Evolutionary conservation across 2,329 filamentous ascomycete genomes (phyloP).

Genomic region (Tolypocladium ophioglossoides): DNA sequence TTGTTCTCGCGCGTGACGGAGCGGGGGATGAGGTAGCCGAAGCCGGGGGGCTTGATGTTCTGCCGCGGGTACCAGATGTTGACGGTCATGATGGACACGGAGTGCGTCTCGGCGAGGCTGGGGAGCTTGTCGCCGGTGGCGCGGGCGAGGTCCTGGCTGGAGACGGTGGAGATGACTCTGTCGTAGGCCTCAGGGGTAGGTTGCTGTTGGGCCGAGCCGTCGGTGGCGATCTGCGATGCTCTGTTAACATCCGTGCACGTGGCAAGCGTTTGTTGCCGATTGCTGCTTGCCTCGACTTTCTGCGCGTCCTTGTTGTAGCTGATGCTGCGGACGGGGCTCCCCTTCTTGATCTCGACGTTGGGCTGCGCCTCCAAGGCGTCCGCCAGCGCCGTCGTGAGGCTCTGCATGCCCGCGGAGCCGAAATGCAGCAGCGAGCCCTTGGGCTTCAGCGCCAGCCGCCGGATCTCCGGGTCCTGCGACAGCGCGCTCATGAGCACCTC

Average conservation of each 20-base stretch:
- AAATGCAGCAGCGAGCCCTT: constrained; percentile 24
- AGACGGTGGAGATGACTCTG: constrained; percentile 56
- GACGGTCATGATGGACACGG: constrained; percentile 81
- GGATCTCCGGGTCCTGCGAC: constrained; percentile 16
- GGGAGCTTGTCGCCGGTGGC: constrained; percentile 29
- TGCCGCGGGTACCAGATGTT: constrained; percentile 73
- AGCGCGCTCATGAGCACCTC: constrained; percentile 16
- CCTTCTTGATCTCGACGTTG: constrained; percentile 50
- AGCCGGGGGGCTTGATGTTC: constrained; percentile 56
- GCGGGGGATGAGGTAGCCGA: constrained; percentile 85
- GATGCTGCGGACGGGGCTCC: constrained; percentile 37
- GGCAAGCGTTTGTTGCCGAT: too few species aligned
- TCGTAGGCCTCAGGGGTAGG: constrained; percentile 25
- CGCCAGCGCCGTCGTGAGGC: constrained; percentile 45
- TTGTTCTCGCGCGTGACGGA: constrained; percentile 61
- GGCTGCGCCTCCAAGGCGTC: constrained; percentile 34
- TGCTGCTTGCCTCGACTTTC: constrained; percentile 29
- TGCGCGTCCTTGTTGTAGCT: constrained; percentile 23
- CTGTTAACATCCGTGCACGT: neutral
- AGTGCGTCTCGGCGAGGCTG: constrained; percentile 42
- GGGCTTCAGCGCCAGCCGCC: constrained; percentile 18
- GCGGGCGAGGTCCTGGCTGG: constrained; percentile 32
- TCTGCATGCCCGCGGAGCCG: constrained; percentile 48
- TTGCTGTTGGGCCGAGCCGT: neutral
- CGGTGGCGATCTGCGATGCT: neutral